phyloP scores from a whole-genome alignment of 2,329 filamentous ascomycete genomes.

The Colletotrichum theobromicola region DNA sequence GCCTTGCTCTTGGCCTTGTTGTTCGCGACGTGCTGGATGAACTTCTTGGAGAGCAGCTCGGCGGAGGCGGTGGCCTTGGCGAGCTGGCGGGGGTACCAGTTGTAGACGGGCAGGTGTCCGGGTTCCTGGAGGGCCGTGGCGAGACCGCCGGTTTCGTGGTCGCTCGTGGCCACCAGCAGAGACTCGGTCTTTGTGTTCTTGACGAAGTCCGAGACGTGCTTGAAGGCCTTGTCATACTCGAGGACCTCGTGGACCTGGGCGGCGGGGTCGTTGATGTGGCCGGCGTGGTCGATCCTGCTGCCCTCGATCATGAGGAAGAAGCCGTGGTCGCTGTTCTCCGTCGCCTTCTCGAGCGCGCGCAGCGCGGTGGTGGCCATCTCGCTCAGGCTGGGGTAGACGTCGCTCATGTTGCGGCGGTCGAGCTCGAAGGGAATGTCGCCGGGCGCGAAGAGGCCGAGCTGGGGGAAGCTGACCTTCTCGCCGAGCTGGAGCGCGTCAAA shows the following conservation, averaged over 20 bases:
- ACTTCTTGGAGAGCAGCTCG: constrained; percentile 70
- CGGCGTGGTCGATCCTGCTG: constrained; percentile 94
- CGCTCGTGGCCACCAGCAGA: constrained; percentile 87
- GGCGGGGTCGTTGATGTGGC: constrained; percentile 82
- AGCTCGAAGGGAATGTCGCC: constrained; percentile 92
- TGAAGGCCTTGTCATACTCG: constrained; percentile 90
- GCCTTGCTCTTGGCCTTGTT: constrained; percentile 33
- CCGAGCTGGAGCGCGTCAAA: constrained; percentile 79
- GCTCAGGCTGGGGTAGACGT: constrained; percentile 85
- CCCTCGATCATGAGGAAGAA: constrained; percentile 99
- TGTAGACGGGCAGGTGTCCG: constrained; percentile 59
- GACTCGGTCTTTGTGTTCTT: constrained; percentile 74
- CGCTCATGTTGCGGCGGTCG: constrained; percentile 79
- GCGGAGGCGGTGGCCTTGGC: constrained; percentile 78
- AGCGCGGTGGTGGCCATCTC: constrained; percentile 91
- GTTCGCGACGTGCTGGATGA: constrained; percentile 62
- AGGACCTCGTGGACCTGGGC: constrained; percentile 90
- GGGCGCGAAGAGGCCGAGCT: constrained; percentile 84
- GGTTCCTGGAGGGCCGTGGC: constrained; percentile 74
- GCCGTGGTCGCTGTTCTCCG: constrained; percentile 82
- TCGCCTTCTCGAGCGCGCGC: constrained; percentile 79
- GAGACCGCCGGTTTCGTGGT: constrained; percentile 95
- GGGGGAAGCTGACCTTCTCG: constrained; percentile 73
- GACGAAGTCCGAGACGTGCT: constrained; percentile 84
- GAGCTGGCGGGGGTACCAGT: constrained; percentile 85